phyloP scores from a whole-genome alignment of 169 alveolate species.

The Plasmodium cynomolgi region DNA sequence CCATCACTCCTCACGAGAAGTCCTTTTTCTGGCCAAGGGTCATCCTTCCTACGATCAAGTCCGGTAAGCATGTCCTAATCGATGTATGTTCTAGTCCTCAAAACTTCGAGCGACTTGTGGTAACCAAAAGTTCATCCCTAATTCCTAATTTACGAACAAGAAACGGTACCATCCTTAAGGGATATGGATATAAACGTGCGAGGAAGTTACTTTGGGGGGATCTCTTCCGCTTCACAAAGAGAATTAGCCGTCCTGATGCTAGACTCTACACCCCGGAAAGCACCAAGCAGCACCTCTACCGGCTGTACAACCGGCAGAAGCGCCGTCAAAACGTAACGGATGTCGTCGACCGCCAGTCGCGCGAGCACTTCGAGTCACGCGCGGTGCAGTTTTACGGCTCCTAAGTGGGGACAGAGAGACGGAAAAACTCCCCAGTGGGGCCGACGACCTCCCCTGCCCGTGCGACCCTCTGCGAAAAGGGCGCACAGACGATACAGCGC shows the following conservation, averaged over 20 bases:
- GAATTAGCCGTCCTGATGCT: slow-evolving; percentile 89
- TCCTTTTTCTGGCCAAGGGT: slow-evolving; percentile 92
- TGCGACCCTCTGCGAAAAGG: not conserved
- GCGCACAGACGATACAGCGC: not conserved
- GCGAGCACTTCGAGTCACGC: slow-evolving; percentile 10
- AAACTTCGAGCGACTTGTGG: slow-evolving; percentile 83
- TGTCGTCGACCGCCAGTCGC: slow-evolving; percentile 1
- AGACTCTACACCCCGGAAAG: slow-evolving; percentile 85
- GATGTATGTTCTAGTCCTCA: slow-evolving; percentile 89
- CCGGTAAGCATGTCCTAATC: slow-evolving; percentile 87
- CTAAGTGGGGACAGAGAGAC: not conserved
- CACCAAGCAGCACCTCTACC: slow-evolving; percentile 77
- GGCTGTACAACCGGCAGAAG: slow-evolving; percentile 77
- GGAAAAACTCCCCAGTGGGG: not conserved
- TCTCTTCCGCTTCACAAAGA: slow-evolving; percentile 89
- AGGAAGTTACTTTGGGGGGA: slow-evolving; percentile 93
- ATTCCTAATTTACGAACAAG: slow-evolving; percentile 80
- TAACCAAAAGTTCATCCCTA: slow-evolving; percentile 84
- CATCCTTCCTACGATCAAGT: slow-evolving; percentile 87
- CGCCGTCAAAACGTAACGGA: slow-evolving; percentile 29
- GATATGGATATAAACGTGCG: slow-evolving; percentile 78
- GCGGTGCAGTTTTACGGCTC: slow-evolving; percentile 49
- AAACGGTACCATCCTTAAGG: slow-evolving; percentile 37
- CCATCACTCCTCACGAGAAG: slow-evolving; percentile 81
- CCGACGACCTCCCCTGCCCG: not conserved